Percentiles rank a stretch among this genome's conserved stretches.
Conservation (phyloP, 1,139 yeast species). For the Suhomyces yuchorum region DNA sequence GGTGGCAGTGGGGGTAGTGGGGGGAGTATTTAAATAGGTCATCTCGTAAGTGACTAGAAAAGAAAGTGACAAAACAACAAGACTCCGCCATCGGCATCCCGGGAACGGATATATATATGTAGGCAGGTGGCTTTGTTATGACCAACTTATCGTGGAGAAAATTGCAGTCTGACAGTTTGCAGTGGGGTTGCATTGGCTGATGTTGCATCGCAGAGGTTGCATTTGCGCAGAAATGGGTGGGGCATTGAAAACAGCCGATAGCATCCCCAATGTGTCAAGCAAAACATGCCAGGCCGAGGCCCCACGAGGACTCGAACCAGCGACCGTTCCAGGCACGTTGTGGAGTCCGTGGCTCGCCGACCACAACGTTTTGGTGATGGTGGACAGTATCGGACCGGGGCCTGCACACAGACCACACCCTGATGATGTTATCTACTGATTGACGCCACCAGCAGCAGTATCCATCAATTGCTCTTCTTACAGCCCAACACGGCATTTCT, state of each 20-base stretch:
- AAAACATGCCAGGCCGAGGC: background rate
- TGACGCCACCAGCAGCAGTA: background rate
- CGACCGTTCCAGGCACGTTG: background rate
- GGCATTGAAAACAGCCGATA: background rate
- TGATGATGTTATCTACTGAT: background rate
- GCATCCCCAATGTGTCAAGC: background rate
- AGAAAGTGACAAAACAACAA: background rate
- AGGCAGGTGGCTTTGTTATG: conserved; percentile 2
- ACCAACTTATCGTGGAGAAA: conserved; percentile 4
- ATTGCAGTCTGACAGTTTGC: conserved; percentile 3
- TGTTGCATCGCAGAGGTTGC: conserved; percentile 5
- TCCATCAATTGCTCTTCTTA: background rate
- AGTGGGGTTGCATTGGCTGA: conserved; percentile 13
- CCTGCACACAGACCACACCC: conserved; percentile 4
- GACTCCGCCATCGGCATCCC: conserved; percentile 1
- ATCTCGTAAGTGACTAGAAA: conserved; percentile 5
- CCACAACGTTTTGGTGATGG: background rate
- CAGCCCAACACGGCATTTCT: too few species aligned
- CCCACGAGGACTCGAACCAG: background rate
- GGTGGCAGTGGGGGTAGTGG: conserved; percentile 18
- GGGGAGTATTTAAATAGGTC: conserved; percentile 20
- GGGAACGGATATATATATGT: conserved; percentile 1
- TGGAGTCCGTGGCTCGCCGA: too few species aligned
- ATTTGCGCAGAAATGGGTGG: background rate
- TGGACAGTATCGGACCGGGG: background rate